Conservation (phyloP, 2,329 filamentous ascomycete species). For the Sclerotinia spermophila region DNA sequence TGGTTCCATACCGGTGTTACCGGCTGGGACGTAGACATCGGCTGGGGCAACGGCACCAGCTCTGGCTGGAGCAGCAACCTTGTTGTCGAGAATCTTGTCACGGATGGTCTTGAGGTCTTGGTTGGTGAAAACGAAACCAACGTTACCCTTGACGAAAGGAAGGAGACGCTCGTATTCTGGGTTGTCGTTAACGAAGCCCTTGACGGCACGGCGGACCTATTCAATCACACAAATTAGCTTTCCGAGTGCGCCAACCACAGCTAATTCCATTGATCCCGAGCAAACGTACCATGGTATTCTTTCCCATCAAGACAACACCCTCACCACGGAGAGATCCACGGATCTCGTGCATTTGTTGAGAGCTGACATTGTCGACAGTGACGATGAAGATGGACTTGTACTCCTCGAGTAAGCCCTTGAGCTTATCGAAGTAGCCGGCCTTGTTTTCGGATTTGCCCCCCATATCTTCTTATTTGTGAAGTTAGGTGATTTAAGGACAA, state of each 20-base stretch:
- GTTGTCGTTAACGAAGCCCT: conserved; percentile 84
- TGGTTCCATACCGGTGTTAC: conserved; percentile 99
- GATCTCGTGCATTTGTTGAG: conserved; percentile 99
- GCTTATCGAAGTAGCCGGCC: conserved; percentile 98
- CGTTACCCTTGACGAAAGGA: conserved; percentile 93
- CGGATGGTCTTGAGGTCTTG: conserved; percentile 85
- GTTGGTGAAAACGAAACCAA: conserved; percentile 99
- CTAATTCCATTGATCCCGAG: neutral
- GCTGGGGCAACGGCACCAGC: conserved; percentile 90
- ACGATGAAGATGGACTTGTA: conserved; percentile 99
- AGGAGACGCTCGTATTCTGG: conserved; percentile 98
- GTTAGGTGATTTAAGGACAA: conserved; percentile 98
- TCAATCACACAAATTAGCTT: conserved; percentile 9
- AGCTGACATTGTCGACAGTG: conserved; percentile 98
- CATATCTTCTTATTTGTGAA: conserved; percentile 95
- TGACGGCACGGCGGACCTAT: conserved; percentile 91
- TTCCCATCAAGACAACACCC: conserved; percentile 97
- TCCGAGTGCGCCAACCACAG: neutral
- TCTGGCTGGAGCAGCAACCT: conserved; percentile 95
- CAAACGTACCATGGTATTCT: conserved; percentile 92
- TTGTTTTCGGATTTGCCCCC: conserved; percentile 96
- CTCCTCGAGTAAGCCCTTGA: conserved; percentile 93
- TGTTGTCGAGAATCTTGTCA: conserved; percentile 93
- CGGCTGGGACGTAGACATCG: conserved; percentile 93
- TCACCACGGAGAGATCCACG: conserved; percentile 83